Percentiles rank a stretch among this genome's conserved stretches.
Evolutionary conservation across 1,139 yeast genomes (phyloP).

Genomic region (Pichiaceae sp.): DNA sequence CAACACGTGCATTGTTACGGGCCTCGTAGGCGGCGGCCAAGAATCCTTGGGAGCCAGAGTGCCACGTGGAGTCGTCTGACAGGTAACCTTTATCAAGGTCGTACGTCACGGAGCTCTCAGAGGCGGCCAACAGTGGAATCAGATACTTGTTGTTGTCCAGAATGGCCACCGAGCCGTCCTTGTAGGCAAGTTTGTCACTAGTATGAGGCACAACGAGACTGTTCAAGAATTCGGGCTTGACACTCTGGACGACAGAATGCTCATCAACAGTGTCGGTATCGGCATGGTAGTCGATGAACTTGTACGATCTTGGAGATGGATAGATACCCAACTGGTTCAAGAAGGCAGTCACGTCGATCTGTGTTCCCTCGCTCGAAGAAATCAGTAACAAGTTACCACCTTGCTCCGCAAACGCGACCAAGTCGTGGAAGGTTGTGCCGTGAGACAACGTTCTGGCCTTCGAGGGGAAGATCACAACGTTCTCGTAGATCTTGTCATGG

Average conservation of each 20-base stretch:
- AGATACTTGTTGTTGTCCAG: conserved; percentile 54
- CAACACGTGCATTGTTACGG: conserved; percentile 65
- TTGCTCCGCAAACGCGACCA: conserved; percentile 47
- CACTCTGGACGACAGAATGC: conserved; percentile 5
- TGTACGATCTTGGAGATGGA: conserved; percentile 72
- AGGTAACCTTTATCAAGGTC: conserved; percentile 31
- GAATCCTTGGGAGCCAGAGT: conserved; percentile 73
- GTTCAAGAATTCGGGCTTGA: conserved; percentile 13
- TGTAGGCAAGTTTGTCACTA: conserved; percentile 6
- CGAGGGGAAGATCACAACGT: conserved; percentile 47
- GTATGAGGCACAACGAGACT: conserved; percentile 10
- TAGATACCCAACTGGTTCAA: conserved; percentile 76
- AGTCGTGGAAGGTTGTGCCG: conserved; percentile 26
- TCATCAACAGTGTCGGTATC: conserved; percentile 1
- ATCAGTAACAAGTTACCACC: conserved; percentile 75
- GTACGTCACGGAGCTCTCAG: conserved; percentile 58
- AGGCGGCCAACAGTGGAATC: conserved; percentile 64
- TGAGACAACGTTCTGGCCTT: conserved; percentile 28
- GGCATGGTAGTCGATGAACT: conserved; percentile 58
- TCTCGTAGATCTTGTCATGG: conserved; percentile 40
- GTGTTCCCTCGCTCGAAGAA: conserved; percentile 47
- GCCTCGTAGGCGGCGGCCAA: conserved; percentile 80
- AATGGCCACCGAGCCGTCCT: conserved; percentile 43
- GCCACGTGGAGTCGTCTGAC: conserved; percentile 52
- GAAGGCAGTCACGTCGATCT: conserved; percentile 61